Evolutionary conservation across 805 yeast genomes (phyloP).

Genomic region (Myxozyma neotropica): DNA sequence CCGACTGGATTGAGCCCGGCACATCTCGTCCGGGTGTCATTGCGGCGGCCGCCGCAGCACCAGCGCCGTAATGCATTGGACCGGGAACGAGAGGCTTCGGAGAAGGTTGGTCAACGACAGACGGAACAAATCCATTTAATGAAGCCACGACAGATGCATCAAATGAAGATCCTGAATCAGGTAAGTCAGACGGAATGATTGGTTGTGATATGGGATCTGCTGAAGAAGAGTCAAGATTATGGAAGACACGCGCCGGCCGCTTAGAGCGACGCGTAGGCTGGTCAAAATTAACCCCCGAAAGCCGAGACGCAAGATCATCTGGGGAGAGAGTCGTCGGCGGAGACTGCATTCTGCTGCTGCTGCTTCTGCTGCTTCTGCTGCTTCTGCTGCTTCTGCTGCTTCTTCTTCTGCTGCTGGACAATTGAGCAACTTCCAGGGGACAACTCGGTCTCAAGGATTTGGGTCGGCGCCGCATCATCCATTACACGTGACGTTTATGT

Average conservation of each 20-base stretch:
- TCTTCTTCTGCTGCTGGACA: no score
- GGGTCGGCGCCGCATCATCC: no score
- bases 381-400: neutral
- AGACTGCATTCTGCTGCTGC: constrained; percentile 12
- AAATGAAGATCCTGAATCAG: constrained; percentile 10
- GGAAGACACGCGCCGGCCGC: constrained; percentile 31
- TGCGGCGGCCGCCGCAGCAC: constrained; percentile 20
- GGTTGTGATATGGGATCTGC: constrained; percentile 22
- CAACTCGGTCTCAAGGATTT: no score
- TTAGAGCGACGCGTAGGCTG: constrained; percentile 12
- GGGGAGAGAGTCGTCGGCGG: constrained; percentile 14
- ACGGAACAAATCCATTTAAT: constrained; percentile 10
- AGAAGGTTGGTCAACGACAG: neutral
- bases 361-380: neutral
- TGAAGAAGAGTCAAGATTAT: constrained; percentile 16
- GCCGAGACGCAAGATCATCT: constrained; percentile 15
- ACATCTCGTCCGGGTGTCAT: constrained; percentile 10
- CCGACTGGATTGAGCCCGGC: neutral
- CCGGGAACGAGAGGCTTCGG: constrained; percentile 9
- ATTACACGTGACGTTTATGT: no score
- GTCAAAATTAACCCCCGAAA: constrained; percentile 15
- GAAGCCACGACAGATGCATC: constrained; percentile 19
- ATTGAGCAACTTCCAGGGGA: no score
- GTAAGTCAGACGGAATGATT: constrained; percentile 22
- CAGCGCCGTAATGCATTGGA: constrained; percentile 3